Conservation (phyloP, 2,329 filamentous ascomycete genomes). For the Pyrenochaeta sp. region DNA sequence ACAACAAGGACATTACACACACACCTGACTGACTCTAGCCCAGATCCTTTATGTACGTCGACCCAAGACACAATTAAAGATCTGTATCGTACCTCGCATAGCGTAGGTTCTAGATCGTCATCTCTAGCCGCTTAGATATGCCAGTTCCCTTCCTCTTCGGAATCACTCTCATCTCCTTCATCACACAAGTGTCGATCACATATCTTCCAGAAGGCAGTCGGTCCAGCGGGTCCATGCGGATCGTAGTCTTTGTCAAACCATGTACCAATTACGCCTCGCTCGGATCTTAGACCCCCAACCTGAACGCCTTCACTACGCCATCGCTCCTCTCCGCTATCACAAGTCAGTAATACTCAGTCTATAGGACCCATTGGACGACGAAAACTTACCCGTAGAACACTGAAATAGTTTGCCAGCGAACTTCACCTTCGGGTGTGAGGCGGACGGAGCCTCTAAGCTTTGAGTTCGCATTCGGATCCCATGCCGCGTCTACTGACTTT, state of each 20-base stretch:
- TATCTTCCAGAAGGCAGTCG: slow-evolving; percentile 81
- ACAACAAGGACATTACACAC: background rate
- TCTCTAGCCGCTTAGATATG: background rate
- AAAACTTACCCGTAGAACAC: slow-evolving; percentile 61
- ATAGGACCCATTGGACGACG: background rate
- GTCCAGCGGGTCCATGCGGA: slow-evolving; percentile 73
- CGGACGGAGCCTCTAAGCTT: slow-evolving; percentile 71
- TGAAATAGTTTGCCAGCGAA: slow-evolving; percentile 76
- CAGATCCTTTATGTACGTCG: background rate
- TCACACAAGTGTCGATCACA: slow-evolving; percentile 53
- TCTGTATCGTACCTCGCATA: background rate
- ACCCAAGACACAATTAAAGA: background rate
- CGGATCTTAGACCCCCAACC: slow-evolving; percentile 71
- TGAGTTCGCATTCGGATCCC: slow-evolving; percentile 75
- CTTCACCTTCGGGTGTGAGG: slow-evolving; percentile 73
- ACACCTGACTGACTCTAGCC: background rate
- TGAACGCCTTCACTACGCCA: slow-evolving; percentile 83
- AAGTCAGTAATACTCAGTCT: slow-evolving; percentile 31
- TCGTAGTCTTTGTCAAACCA: slow-evolving; percentile 83
- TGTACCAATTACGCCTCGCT: slow-evolving; percentile 73
- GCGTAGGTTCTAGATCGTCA: background rate
- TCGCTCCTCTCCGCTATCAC: slow-evolving; percentile 67
- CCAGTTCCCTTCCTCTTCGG: slow-evolving; percentile 3
- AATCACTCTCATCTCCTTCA: slow-evolving; percentile 17
- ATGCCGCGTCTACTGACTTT: slow-evolving; percentile 68